Percentiles rank a stretch among this genome's conserved stretches.
phyloP scores from a whole-genome alignment of 1,284 basidiomycete species.

The Rhodotorula sp. region DNA sequence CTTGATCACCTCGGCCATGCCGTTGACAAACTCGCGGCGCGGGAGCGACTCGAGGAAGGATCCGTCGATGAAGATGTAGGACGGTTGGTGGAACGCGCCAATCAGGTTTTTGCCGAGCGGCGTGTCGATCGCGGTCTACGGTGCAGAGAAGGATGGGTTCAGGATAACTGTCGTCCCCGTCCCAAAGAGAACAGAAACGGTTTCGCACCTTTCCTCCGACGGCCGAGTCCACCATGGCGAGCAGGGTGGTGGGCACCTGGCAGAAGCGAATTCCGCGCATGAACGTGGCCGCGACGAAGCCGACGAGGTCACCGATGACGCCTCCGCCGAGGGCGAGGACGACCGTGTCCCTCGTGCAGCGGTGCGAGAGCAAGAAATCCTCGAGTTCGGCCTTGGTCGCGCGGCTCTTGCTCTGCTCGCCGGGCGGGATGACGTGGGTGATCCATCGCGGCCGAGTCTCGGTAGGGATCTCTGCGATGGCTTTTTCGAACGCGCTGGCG shows the following conservation, averaged over 20 bases:
- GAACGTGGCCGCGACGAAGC: conserved; percentile 97
- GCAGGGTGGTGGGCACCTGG: conserved; percentile 92
- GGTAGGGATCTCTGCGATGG: conserved; percentile 47
- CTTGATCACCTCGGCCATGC: conserved; percentile 99
- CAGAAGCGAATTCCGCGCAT: conserved; percentile 89
- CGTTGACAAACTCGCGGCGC: conserved; percentile 89
- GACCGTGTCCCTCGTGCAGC: conserved; percentile 91
- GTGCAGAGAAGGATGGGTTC: neutral
- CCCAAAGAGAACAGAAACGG: neutral
- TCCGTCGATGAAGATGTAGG: conserved; percentile 96
- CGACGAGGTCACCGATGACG: conserved; percentile 90
- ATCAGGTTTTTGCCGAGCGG: conserved; percentile 96
- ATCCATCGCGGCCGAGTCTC: conserved; percentile 66
- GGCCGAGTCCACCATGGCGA: conserved; percentile 98
- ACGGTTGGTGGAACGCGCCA: conserved; percentile 97
- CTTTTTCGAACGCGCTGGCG: conserved; percentile 63
- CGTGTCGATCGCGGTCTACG: conserved; percentile 88
- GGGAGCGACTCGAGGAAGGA: conserved; percentile 94
- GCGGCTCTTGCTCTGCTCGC: conserved; percentile 88
- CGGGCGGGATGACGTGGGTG: conserved; percentile 77
- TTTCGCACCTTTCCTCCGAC: conserved; percentile 76
- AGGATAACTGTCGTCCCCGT: neutral
- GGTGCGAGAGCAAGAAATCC: conserved; percentile 84
- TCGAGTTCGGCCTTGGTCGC: conserved; percentile 91
- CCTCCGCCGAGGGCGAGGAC: conserved; percentile 92